These are phyloP conservation scores for Venturia aucupariae DNA, from an alignment of 2,329 filamentous ascomycete genomes.

Conservation along the genomic window DNA sequence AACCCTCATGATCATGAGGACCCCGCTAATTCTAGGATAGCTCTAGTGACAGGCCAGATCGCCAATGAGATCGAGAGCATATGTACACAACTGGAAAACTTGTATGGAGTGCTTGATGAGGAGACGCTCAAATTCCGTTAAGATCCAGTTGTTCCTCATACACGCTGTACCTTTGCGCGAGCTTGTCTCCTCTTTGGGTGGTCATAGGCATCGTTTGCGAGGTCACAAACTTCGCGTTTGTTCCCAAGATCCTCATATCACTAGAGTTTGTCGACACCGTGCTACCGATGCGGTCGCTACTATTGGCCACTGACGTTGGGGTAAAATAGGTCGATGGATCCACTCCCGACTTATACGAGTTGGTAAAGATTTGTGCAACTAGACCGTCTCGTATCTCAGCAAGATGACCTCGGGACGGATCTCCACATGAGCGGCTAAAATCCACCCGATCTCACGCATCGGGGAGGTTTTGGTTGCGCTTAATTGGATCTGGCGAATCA, in stretches of 20 bases:
- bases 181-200: background rate
- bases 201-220: background rate
- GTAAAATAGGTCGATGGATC: background rate
- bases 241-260: background rate
- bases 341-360: background rate
- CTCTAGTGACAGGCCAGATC: constrained; percentile 53
- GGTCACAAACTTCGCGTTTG: background rate
- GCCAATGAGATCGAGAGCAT: constrained; percentile 47
- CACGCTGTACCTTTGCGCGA: background rate
- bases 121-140: constrained; percentile 45
- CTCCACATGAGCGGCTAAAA: background rate
- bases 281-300: background rate
- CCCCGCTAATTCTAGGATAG: constrained; percentile 27
- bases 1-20: background rate
- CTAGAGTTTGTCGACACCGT: background rate
- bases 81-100: constrained; percentile 45
- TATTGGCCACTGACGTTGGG: background rate
- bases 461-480: background rate
- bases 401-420: background rate
- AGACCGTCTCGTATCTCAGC: background rate
- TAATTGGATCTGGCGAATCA: background rate
- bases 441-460: background rate
- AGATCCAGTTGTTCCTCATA: background rate
- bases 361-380: background rate
- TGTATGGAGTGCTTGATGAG: constrained; percentile 54